Evolutionary conservation across 768 basidiomycete genomes (phyloP).

Genomic region (Lentinus tigrinus): DNA sequence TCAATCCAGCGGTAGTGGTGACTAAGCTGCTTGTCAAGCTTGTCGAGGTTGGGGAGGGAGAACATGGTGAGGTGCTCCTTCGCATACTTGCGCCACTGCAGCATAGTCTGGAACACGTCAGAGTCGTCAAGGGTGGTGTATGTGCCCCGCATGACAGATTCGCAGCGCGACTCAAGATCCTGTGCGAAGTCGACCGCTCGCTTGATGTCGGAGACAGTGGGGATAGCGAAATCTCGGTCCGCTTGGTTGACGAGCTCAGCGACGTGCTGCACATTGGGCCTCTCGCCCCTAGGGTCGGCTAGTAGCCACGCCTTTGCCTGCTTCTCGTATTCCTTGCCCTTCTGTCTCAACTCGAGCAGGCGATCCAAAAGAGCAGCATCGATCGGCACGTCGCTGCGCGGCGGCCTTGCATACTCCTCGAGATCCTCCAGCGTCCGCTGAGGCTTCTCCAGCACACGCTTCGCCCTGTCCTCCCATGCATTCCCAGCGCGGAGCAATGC

Average conservation of each 20-base stretch:
- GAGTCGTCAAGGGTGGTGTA: constrained; percentile 55
- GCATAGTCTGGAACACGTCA: constrained; percentile 71
- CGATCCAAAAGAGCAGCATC: constrained; percentile 65
- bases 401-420: constrained; percentile 65
- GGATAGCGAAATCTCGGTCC: constrained; percentile 75
- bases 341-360: constrained; percentile 59
- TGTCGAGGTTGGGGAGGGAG: constrained; percentile 69
- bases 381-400: constrained; percentile 64
- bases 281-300: constrained; percentile 51
- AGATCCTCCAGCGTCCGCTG: constrained; percentile 76
- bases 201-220: constrained; percentile 63
- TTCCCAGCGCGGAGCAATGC: constrained; percentile 65
- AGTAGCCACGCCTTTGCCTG: constrained; percentile 71
- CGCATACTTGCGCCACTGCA: constrained; percentile 72
- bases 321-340: constrained; percentile 79
- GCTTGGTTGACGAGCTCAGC: constrained; percentile 66
- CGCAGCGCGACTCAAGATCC: constrained; percentile 75
- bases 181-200: constrained; percentile 73
- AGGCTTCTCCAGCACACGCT: constrained; percentile 61
- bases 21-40: constrained; percentile 64
- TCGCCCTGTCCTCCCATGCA: constrained; percentile 76
- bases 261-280: constrained; percentile 69
- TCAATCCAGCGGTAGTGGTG: constrained; percentile 71
- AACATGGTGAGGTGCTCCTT: constrained; percentile 72
- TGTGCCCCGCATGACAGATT: constrained; percentile 65